Evolutionary conservation across 1,284 basidiomycete species (phyloP), one percentile per base, ranked within the genome.

Genomic region (Limonomyces culmigenus): DNA sequence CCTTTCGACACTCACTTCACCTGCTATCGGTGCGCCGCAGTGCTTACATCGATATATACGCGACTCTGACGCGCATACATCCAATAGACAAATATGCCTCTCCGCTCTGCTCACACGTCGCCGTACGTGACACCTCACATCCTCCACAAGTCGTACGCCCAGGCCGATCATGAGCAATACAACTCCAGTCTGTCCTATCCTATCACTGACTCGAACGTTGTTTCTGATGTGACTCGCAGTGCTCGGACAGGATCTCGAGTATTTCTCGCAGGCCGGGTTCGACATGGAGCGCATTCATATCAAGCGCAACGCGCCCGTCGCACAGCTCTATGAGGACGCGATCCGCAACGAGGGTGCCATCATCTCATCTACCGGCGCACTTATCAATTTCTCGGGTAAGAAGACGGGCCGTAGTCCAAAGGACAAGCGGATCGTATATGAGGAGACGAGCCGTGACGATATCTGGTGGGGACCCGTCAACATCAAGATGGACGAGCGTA

Each of bases 401-500:
- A 99, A 99, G 72, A 98, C 95, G 3, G 95, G 95, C 43, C 77
- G 95, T 39, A 85, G 78, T 49, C 93, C 95, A 43, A 98, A 98
- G 61, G 95, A 99, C 76, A 99, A 98, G 76, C 89, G 95, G 50
- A 97, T 99, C 50, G 95, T 99, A 53, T 97, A 73, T 56, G 93
- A 99, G 59, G 93, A 98, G 52, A 85, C 87, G 39, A 86, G 79
- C 62, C 96, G 91, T 60, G 91, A 97, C 55, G 78, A 97, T 47
- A 84, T 99, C 58, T 98, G 95, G 93, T 98, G 95, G 95, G 93
- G 95, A 32, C 85, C 88, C 37, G 92, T 99, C 50, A 99, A 99
- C 68, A 98, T 98, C 65, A 95, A 95, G 71, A 85, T 97, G 79
- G 93, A 96, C 54, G 86, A 86, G 50, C 81, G 85, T 88, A 53